Evolutionary conservation across 2,329 filamentous ascomycete species (phyloP), one percentile per base, ranked within the genome.

Genomic region (Xylaria sp.): DNA sequence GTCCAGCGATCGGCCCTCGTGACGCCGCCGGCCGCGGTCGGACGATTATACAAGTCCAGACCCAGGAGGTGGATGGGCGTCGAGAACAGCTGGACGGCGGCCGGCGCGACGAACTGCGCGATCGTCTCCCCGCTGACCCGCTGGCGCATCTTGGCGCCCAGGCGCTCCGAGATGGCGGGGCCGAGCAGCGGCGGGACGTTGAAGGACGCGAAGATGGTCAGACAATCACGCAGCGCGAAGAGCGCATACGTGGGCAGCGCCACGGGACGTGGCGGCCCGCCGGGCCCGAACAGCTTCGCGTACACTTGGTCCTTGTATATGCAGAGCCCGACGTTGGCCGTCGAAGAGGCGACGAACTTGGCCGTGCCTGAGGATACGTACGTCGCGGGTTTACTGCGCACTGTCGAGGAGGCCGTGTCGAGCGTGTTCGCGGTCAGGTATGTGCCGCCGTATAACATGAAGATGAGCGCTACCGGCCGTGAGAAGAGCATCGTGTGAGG

Each of bases 181-280:
- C 92, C 93, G 10, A 97, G 84, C 1, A 96, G 77, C 0, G 93
- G 88, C 0, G 95, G 95, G 2, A 97, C 83, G 78, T 97, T 97
- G 86, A 97, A 98, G 13, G 89, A 93, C 4, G 93, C 93, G 79
- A 97, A 97, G 75, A 97, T 94, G 60, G 94, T 97, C 70, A 97
- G 82, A 80, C 91, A 93, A 82, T 97, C 94, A 74, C 94, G 89
- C 64, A 91, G 77, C 3, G 92, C 90, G 83, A 97, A 97, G 66
- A 97, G 88, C 0, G 86, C 83, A 80, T 94, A 96, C 9, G 90
- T 92, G 1, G 91, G 84, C 38, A 89, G 80, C 0, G 92, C 90
- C 0, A 97, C 91, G 31, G 85, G 81, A 17, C 85, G 83, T 11
- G 81, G 86, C 0, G 82, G 78, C 28, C 77, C 81, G 65, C 80